Base-by-base conservation (phyloP, 345 rosid species). In the Carallia pectinifolia region DNA sequence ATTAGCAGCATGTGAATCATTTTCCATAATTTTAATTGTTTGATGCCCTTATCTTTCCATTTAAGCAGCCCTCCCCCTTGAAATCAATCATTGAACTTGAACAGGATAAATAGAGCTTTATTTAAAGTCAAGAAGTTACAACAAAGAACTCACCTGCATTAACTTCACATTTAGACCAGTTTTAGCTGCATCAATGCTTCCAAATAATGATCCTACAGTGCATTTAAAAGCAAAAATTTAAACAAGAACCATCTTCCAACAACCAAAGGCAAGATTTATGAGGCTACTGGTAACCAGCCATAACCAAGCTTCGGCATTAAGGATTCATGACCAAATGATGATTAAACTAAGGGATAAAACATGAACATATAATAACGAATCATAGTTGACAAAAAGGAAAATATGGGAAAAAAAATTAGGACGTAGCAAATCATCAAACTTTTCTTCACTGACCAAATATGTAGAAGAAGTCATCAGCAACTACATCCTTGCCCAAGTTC, bases 401-500 rank as follows among this genome's bases (percentile, higher is more conserved):
- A 19, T n/a, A 38, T 7, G 9, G 5, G 53, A 5, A 18, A 4
- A 2, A 33, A 58, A 60, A 2, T 58, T 9, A 34, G 10, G 61
- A 30, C 37, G 5, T 10, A 55, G 54, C 34, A 48, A 66, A 47
- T 9, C 54, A 27, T 44, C 65, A 17, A 31, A 64, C n/a, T 36
- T 69, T 23, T 60, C 29, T 61, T 6, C 61, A 72, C 93, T 88
- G 79, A 94, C 98, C 95, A 73, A 90, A 91, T 76, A 91, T 71
- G 80, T 82, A 88, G 84, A 80, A 81, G 84, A 94, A 88, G 76
- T 94, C 96, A 62, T 94, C 97, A 18, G 76, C 65, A 61, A 81
- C 81, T 19, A 94, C 88, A 74, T 91, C 95, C 82, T 94, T 94
- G 62, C 90, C 89, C 80, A 94, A 81, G 81, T 94, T 94, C 88